Percentiles rank a stretch among this genome's conserved stretches.
Conservation (phyloP, 345 rosid species). For the Angophora floribunda region DNA sequence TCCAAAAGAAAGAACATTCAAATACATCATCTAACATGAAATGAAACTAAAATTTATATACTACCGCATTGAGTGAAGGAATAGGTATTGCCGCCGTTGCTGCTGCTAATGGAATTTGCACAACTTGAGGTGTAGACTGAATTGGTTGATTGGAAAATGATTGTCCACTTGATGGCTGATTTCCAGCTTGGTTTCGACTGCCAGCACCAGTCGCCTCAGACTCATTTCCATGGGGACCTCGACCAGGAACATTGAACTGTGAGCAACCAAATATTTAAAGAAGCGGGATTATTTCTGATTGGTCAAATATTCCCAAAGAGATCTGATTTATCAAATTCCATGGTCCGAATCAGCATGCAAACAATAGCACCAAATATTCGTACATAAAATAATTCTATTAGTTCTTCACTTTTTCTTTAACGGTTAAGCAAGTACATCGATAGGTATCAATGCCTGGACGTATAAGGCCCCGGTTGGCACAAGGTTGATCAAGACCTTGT, state of each 20-base stretch:
- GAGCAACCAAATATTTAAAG: background rate
- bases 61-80: constrained; percentile 61
- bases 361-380: background rate
- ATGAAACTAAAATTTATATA: background rate
- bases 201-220: constrained; percentile 22
- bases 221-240: constrained; percentile 41
- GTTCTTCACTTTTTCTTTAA: background rate
- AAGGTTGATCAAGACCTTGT: too few relatives aligned
- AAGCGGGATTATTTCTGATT: background rate
- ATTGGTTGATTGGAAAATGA: constrained; percentile 38
- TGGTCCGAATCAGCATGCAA: background rate
- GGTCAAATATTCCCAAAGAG: background rate
- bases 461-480: too few relatives aligned
- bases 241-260: constrained; percentile 42
- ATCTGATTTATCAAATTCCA: background rate
- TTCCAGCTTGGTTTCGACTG: constrained; percentile 40
- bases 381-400: background rate
- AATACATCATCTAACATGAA: background rate
- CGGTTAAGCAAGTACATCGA: background rate
- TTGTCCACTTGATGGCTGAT: constrained; percentile 42
- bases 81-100: constrained; percentile 42
- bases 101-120: constrained; percentile 57
- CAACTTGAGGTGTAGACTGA: constrained; percentile 44
- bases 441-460: too few relatives aligned
- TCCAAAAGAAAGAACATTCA: background rate